phyloP scores from a whole-genome alignment of 495 filamentous ascomycete genomes.

The Penicillium bovifimosum region DNA sequence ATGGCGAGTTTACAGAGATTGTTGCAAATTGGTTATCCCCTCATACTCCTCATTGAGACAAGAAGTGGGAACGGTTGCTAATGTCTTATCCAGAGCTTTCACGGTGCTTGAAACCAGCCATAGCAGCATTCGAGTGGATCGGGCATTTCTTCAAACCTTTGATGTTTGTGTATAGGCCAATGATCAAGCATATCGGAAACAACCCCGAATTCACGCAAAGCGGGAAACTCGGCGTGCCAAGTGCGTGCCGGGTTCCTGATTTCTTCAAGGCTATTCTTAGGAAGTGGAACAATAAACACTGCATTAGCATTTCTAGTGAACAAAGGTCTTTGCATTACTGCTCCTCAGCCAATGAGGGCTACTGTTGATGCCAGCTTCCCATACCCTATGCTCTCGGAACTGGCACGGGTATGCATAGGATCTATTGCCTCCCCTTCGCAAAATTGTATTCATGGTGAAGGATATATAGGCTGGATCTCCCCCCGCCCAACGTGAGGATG shows the following conservation, averaged over 20 bases:
- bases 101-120: background rate
- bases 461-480: slow-evolving; percentile 5
- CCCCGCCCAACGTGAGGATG: background rate
- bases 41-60: background rate
- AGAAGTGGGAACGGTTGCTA: background rate
- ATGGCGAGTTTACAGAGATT: background rate
- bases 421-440: background rate
- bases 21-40: background rate
- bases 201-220: background rate
- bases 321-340: background rate
- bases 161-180: background rate
- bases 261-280: background rate
- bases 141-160: background rate
- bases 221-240: slow-evolving; percentile 7
- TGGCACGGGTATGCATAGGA: background rate
- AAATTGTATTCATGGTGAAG: background rate
- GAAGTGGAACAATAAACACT: background rate
- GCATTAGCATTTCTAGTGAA: slow-evolving; percentile 1
- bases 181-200: background rate
- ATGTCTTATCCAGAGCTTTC: background rate
- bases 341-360: background rate
- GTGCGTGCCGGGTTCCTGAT: background rate
- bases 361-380: background rate
- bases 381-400: slow-evolving; percentile 2
- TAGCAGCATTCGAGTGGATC: background rate